A percentile compares a stretch with the other conserved stretches of the same genome.
Conservation (phyloP, 148 eudicot genomes). For the Salicornia ramosissima region DNA sequence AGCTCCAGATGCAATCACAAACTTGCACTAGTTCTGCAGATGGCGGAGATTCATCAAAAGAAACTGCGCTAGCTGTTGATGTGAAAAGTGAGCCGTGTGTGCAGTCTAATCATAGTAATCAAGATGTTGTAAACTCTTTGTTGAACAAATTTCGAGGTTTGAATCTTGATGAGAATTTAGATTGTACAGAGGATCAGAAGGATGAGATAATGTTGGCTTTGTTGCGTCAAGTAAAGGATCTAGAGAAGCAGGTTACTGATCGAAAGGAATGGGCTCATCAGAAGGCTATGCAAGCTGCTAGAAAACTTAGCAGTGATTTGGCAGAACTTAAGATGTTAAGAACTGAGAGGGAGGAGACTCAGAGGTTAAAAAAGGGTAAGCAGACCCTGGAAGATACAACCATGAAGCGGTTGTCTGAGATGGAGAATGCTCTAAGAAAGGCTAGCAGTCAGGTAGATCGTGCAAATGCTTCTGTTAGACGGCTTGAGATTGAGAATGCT, state of each 20-base stretch:
- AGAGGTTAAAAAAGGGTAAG: slow-evolving; percentile 80
- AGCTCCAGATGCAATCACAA: slow-evolving; percentile 45
- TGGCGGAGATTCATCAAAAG: slow-evolving; percentile 40
- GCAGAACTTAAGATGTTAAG: slow-evolving; percentile 78
- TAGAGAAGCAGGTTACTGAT: slow-evolving; percentile 83
- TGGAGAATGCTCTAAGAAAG: slow-evolving; percentile 87
- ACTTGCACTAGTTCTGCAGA: slow-evolving; percentile 38
- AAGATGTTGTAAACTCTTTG: slow-evolving; percentile 63
- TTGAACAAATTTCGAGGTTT: slow-evolving; percentile 75
- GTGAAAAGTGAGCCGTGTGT: slow-evolving; percentile 34
- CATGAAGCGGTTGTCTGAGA: slow-evolving; percentile 78
- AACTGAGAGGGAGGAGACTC: slow-evolving; percentile 94
- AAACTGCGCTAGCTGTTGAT: slow-evolving; percentile 28
- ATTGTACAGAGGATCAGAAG: slow-evolving; percentile 70
- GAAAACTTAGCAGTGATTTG: slow-evolving; percentile 75
- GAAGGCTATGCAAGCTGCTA: slow-evolving; percentile 98
- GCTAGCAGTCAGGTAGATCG: slow-evolving; percentile 94
- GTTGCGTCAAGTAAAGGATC: slow-evolving; percentile 74
- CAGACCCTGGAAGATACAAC: slow-evolving; percentile 82
- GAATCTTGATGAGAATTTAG: slow-evolving; percentile 78
- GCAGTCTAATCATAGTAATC: slow-evolving; percentile 49
- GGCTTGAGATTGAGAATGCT: slow-evolving; percentile 91
- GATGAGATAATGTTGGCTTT: slow-evolving; percentile 77
- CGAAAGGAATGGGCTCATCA: slow-evolving; percentile 98
- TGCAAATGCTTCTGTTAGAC: slow-evolving; percentile 80